A percentile compares a stretch with the other conserved stretches of the same genome.
phyloP scores from a whole-genome alignment of 163 green algal species.

The Scenedesmus sp. region DNA sequence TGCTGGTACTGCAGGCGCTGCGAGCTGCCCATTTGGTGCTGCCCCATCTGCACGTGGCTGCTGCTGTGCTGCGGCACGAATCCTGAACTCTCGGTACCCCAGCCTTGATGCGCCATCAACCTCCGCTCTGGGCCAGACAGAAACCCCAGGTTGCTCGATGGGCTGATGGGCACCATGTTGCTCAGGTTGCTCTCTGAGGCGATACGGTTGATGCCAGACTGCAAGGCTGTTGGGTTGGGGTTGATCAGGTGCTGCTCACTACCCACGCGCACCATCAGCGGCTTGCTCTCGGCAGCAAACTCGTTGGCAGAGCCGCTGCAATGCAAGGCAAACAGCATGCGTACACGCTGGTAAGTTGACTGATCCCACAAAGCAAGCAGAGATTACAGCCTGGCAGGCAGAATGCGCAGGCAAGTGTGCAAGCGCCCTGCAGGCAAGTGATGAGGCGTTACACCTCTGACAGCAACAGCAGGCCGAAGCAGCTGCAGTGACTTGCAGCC shows the following conservation, averaged over 20 bases:
- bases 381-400: not conserved
- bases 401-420: not conserved
- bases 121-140: slow-evolving; percentile 8
- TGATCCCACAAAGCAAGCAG: no score
- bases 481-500: no score
- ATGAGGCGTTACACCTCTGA: no score
- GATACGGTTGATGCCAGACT: slow-evolving; percentile 37
- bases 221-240: slow-evolving; percentile 12
- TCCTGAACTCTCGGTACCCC: not conserved
- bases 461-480: no score
- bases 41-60: not conserved
- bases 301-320: not conserved
- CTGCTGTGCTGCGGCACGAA: not conserved
- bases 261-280: slow-evolving; percentile 71
- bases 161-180: slow-evolving; percentile 50
- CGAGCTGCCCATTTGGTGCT: not conserved
- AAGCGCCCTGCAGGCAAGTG: no score
- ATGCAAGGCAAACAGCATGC: not conserved
- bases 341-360: not conserved
- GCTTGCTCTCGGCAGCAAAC: slow-evolving; percentile 46
- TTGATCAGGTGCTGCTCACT: slow-evolving; percentile 70
- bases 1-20: not conserved
- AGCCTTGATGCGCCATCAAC: not conserved
- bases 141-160: slow-evolving; percentile 4
- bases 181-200: slow-evolving; percentile 42